Base-by-base conservation (phyloP, 1,139 yeast species). In the Debaryomyces coudertii region DNA sequence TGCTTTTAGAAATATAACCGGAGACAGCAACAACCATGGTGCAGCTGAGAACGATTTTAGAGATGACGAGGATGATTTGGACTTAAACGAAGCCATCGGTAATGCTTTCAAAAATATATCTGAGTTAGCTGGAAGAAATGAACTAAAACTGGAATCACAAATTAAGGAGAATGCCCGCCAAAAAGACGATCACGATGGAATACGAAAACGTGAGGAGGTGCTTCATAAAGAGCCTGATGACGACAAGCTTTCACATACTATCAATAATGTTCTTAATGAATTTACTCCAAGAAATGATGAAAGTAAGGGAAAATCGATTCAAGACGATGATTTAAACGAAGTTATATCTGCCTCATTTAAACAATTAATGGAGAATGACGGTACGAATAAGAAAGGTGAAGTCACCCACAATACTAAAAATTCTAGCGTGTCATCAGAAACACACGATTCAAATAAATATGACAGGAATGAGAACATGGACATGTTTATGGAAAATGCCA, bases 401-500 rank as follows among this genome's bases (percentile, higher is more conserved):
- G 14, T 12, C 25, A 27, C 12, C 15, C 31, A 20, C 3, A 8
- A 3, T 8, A 4, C 28, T 7, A 12, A 16, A 5, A 8, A 20
- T 20, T 20, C 22, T 20, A 20, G 5, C 4, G 22, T 4, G 5
- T 20, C 5, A 20, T n/a, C 24, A 33, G 36, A 33, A 11, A 4
- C 33, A 9, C 24, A 24, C 7, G 33, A 25, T 12, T 4, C 28
- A 8, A 30, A 12, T 29, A 20, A 48, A 42, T 49, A 54, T 36
- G 48, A 47, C 14, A 53, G 50, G 16, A 47, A 44, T 7, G 51
- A 42, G 1, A 45, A 49, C 12, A 61, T 57, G 14, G 66, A 59
- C 44, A 51, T 54, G 12, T 58, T 56, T 31, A 60, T 66, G 55
- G 67, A 66, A 44, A 62, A 55, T 52, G 72, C 67, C 11, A 69